phyloP scores from a whole-genome alignment of 2,329 filamentous ascomycete genomes.

The Phyllosticta citribraziliensis region DNA sequence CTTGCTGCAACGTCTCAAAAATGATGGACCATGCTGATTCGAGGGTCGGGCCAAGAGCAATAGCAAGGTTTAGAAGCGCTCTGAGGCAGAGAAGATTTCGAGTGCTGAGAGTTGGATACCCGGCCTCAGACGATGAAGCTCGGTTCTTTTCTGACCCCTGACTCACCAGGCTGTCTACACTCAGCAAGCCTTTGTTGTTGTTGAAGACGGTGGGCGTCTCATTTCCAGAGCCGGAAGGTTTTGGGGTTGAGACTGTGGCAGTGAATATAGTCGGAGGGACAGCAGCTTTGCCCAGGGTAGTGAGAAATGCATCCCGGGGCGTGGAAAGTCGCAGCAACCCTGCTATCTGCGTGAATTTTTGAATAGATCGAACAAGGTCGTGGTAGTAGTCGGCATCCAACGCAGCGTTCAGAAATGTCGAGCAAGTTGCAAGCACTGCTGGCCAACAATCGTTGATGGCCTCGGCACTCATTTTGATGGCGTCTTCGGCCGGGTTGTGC shows the following conservation, averaged over 20 bases:
- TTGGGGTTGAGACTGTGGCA: slow-evolving; percentile 27
- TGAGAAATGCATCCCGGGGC: slow-evolving; percentile 87
- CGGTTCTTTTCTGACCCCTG: slow-evolving; percentile 53
- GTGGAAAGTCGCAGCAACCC: slow-evolving; percentile 76
- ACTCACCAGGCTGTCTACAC: slow-evolving; percentile 60
- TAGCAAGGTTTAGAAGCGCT: slow-evolving; percentile 88
- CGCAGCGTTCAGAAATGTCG: slow-evolving; percentile 86
- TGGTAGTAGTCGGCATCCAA: slow-evolving; percentile 93
- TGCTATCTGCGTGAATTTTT: slow-evolving; percentile 90
- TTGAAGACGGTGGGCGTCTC: slow-evolving; percentile 54
- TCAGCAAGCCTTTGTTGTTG: slow-evolving; percentile 63
- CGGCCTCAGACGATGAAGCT: slow-evolving; percentile 46
- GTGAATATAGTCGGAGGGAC: slow-evolving; percentile 65
- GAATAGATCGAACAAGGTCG: slow-evolving; percentile 80
- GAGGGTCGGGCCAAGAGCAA: slow-evolving; percentile 82
- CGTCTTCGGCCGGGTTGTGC: slow-evolving; percentile 59
- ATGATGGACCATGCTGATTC: slow-evolving; percentile 82
- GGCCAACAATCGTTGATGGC: slow-evolving; percentile 94
- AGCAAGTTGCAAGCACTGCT: slow-evolving; percentile 86
- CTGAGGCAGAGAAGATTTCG: slow-evolving; percentile 83
- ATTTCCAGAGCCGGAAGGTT: slow-evolving; percentile 25
- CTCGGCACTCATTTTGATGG: slow-evolving; percentile 66
- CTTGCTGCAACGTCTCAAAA: slow-evolving; percentile 83
- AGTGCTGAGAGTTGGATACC: slow-evolving; percentile 52
- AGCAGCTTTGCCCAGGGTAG: slow-evolving; percentile 84